These are phyloP conservation scores for Penicillium sp. DNA, from an alignment of 2,329 filamentous ascomycete species.

Conservation along the genomic window DNA sequence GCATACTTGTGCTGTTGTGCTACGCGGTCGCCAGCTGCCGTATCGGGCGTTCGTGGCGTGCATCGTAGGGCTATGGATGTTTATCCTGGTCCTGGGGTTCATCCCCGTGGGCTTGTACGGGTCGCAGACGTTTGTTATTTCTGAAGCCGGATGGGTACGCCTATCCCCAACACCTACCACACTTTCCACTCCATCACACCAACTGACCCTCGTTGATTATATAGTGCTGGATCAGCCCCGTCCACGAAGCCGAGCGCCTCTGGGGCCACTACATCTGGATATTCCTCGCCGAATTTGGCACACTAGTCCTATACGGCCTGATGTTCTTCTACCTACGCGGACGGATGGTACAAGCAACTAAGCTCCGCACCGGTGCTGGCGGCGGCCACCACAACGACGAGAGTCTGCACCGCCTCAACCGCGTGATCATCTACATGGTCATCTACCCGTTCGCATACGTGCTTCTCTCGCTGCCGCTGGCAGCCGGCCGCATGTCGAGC, in stretches of 20 bases:
- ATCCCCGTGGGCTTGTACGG: slow-evolving; percentile 51
- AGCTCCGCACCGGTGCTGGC: slow-evolving; percentile 27
- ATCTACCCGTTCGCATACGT: slow-evolving; percentile 59
- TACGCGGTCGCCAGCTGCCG: slow-evolving; percentile 53
- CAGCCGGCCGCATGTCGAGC: slow-evolving; percentile 50
- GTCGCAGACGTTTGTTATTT: slow-evolving; percentile 50
- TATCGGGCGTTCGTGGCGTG: slow-evolving; percentile 50
- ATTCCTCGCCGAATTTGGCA: slow-evolving; percentile 58
- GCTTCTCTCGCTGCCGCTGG: slow-evolving; percentile 66
- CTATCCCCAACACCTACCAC: neutral
- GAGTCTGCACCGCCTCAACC: slow-evolving; percentile 41
- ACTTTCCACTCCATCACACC: slow-evolving; percentile 1
- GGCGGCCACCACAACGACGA: slow-evolving; percentile 32
- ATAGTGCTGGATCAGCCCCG: slow-evolving; percentile 57
- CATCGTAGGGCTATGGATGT: slow-evolving; percentile 52
- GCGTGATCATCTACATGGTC: slow-evolving; percentile 52
- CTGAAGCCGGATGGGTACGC: slow-evolving; percentile 56
- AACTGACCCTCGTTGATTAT: neutral
- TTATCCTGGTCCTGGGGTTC: slow-evolving; percentile 52
- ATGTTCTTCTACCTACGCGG: slow-evolving; percentile 55
- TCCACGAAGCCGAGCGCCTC: slow-evolving; percentile 51
- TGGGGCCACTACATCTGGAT: slow-evolving; percentile 61
- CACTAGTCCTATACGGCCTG: slow-evolving; percentile 54
- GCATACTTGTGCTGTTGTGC: slow-evolving; percentile 56
- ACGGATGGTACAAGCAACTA: slow-evolving; percentile 44